Evolutionary conservation across 176 grass and related monocot species (phyloP).

Genomic region (Ensete ventricosum): DNA sequence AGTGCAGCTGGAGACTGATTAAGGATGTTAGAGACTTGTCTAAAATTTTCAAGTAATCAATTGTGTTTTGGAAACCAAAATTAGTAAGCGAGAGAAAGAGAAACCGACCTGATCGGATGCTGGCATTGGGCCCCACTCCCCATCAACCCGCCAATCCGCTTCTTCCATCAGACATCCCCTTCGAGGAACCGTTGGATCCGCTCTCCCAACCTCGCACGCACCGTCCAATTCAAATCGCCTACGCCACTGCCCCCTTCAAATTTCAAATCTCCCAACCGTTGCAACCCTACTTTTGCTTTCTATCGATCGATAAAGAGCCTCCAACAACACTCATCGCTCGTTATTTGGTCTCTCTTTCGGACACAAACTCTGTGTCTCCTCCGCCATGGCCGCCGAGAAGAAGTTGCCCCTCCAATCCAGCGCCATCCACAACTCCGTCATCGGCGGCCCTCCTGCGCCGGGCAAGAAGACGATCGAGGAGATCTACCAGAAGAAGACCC

Average conservation of each 20-base stretch:
- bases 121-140: too few species aligned
- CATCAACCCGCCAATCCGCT: too few species aligned
- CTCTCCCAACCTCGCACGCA: not conserved
- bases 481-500: conserved; percentile 84
- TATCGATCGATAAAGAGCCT: too few species aligned
- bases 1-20: too few species aligned
- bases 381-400: conserved; percentile 33
- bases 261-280: conserved; percentile 34
- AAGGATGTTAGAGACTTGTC: too few species aligned
- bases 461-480: conserved; percentile 69
- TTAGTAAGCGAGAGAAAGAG: too few species aligned
- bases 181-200: not conserved
- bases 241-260: conserved; percentile 31
- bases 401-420: conserved; percentile 56
- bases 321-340: not conserved
- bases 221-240: conserved; percentile 5
- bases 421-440: conserved; percentile 53
- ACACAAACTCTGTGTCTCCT: conserved; percentile 47
- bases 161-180: too few species aligned
- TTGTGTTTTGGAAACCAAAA: too few species aligned
- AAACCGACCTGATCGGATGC: too few species aligned
- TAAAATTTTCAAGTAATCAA: too few species aligned
- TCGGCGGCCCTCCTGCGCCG: not conserved
- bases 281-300: not conserved
- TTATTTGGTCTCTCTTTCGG: conserved; percentile 1